Evolutionary conservation across 2,329 filamentous ascomycete genomes (phyloP), one percentile per base, ranked within the genome.

Genomic region (Xylariaceae sp.): DNA sequence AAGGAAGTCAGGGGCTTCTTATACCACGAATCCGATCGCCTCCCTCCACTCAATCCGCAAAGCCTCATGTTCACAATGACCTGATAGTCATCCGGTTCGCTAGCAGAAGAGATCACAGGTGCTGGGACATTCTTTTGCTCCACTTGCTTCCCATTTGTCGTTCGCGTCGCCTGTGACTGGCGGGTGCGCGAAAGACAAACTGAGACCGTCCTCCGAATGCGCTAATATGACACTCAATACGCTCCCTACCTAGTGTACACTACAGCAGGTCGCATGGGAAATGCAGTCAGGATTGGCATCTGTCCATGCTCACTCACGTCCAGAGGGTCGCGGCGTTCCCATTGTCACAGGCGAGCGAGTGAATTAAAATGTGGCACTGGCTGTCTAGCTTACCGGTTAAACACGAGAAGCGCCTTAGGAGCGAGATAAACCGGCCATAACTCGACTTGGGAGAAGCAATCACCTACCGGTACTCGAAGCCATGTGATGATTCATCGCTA

Each of bases 111-210:
- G 32, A 46, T 39, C 34, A 43, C 56, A 50, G 50, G 47, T 37
- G 56, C 56, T 56, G 47, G 53, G 22, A 47, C 29, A 16, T 12
- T 30, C 46, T 43, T 37, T 26, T 43, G 36, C 47, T 56, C 56
- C 56, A 53, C 56, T 53, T 41, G 22, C 43, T 16, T 51, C 6
- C 44, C 18, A 56, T 58, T 56, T 51, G 53, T 21, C 43, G 40
- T 36, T 40, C 22, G 41, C 19, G 40, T 44, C 49, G 39, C 37
- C 53, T 30, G 44, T 46, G 43, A 56, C 40, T 51, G 46, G 21
- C 18, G 22, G 48, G 19, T 32, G 26, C 7, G 18, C 21, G 42
- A 40, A 40, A 40, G 44, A 42, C 39, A 42, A 42, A 49, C 32
- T 53, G 43, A 49, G 45, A 36, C 43, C 30, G 10, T 54, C 41